Percentiles rank a stretch among this genome's conserved stretches.
Evolutionary conservation across 805 yeast species (phyloP).

Genomic region (Barnettozyma vustinii): DNA sequence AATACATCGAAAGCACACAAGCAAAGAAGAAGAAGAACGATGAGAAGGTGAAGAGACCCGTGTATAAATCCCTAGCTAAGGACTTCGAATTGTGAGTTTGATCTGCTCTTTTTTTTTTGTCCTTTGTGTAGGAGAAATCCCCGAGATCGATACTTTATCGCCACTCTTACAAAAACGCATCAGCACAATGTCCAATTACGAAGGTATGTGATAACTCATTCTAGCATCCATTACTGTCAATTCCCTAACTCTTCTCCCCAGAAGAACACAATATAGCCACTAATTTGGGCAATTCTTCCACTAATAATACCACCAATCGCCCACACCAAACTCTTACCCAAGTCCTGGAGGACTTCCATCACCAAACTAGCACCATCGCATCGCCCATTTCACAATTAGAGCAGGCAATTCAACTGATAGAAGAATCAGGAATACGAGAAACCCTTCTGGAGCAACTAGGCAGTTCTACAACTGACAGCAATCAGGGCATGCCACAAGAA

Average conservation of each 20-base stretch:
- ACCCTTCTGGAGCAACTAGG: conserved; percentile 23
- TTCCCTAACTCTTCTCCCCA: not conserved
- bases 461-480: conserved; percentile 16
- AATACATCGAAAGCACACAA: not conserved
- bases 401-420: conserved; percentile 15
- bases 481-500: conserved; percentile 56
- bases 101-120: not conserved
- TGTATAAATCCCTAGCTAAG: conserved; percentile 6
- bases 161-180: not conserved
- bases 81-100: conserved; percentile 8
- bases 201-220: conserved; percentile 7
- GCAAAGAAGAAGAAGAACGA: not conserved
- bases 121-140: too few relatives aligned
- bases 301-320: conserved; percentile 1
- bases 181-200: conserved; percentile 18
- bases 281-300: not conserved
- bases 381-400: conserved; percentile 13
- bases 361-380: conserved; percentile 3
- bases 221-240: conserved; percentile 6
- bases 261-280: conserved; percentile 5
- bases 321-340: conserved; percentile 18
- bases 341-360: conserved; percentile 13
- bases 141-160: not conserved
- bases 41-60: not conserved
- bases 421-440: conserved; percentile 19